Percentiles rank a stretch among this genome's conserved stretches.
phyloP scores from a whole-genome alignment of 106 monocot genomes.

The Alisma plantagoaquatica region DNA sequence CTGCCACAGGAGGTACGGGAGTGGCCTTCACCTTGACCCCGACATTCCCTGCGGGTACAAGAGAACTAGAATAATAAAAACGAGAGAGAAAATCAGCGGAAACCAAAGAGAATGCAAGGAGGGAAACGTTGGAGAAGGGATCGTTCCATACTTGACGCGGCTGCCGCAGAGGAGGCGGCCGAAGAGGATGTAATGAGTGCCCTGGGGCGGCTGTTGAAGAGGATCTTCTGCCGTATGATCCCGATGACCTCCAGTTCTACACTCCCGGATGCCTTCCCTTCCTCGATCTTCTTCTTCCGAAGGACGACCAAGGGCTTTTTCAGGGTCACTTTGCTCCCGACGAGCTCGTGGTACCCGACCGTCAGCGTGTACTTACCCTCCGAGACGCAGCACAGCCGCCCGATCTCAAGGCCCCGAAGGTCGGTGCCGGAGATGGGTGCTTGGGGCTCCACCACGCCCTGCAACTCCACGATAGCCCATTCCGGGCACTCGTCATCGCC shows the following conservation, averaged over 20 bases:
- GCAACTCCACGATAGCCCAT: constrained; percentile 89
- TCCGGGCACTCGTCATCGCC: constrained; percentile 43
- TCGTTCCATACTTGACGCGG: no score
- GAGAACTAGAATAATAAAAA: no score
- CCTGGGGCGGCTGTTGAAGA: constrained; percentile 82
- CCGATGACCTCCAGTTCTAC: constrained; percentile 68
- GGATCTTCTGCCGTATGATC: constrained; percentile 68
- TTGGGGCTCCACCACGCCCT: constrained; percentile 73
- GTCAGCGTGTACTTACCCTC: constrained; percentile 46
- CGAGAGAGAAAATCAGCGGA: no score
- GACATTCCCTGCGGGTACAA: no score
- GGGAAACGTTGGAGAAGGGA: no score
- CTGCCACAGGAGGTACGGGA: no score
- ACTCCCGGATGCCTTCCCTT: neutral
- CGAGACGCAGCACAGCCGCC: constrained; percentile 66
- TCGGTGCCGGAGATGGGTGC: constrained; percentile 27
- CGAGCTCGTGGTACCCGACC: constrained; percentile 84
- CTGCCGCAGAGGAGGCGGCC: neutral
- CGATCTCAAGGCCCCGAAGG: constrained; percentile 54
- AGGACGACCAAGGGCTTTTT: constrained; percentile 78
- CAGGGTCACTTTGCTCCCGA: constrained; percentile 58
- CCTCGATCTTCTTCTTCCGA: constrained; percentile 35
- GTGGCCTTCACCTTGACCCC: no score
- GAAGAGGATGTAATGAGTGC: constrained; percentile 53
- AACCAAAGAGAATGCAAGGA: no score